Evolutionary conservation across 164 flowering plant species (phyloP).

Genomic region (Aristolochia californica): DNA sequence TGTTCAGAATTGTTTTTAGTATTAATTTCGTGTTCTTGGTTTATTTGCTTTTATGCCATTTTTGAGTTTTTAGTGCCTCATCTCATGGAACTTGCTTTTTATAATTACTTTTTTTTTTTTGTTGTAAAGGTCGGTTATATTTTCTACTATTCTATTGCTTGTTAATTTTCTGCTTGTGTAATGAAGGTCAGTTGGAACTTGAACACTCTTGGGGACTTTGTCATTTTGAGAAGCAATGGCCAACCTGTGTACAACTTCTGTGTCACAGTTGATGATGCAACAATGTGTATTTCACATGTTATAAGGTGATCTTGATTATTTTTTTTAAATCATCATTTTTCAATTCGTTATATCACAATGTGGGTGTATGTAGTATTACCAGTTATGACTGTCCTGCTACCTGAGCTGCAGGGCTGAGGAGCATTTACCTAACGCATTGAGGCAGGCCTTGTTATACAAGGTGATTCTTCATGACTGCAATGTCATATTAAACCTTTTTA

Average conservation of each 20-base stretch:
- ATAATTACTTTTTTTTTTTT: background rate
- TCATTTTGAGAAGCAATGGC: constrained; percentile 89
- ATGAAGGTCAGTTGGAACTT: constrained; percentile 89
- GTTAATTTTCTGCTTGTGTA: constrained; percentile 11
- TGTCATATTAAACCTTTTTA: constrained; percentile 1
- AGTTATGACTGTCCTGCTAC: background rate
- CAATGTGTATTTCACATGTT: constrained; percentile 96
- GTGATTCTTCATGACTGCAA: constrained; percentile 19
- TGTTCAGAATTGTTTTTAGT: background rate
- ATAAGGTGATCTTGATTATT: constrained; percentile 44
- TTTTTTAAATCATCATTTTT: background rate
- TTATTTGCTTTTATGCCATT: background rate
- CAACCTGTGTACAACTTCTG: constrained; percentile 98
- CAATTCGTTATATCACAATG: no score
- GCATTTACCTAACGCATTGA: constrained; percentile 83
- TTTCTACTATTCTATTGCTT: constrained; percentile 1
- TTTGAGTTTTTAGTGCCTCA: background rate
- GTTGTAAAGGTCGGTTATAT: background rate
- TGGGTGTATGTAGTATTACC: no score
- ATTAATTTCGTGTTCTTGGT: constrained; percentile 1
- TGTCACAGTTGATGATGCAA: constrained; percentile 97
- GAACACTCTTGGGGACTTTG: constrained; percentile 92
- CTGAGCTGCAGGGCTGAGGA: constrained; percentile 82
- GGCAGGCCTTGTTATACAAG: constrained; percentile 89
- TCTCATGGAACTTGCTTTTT: background rate